Evolutionary conservation across 345 rosid genomes (phyloP), one percentile per base, ranked within the genome.

Genomic region (Dipteronia sinensis): DNA sequence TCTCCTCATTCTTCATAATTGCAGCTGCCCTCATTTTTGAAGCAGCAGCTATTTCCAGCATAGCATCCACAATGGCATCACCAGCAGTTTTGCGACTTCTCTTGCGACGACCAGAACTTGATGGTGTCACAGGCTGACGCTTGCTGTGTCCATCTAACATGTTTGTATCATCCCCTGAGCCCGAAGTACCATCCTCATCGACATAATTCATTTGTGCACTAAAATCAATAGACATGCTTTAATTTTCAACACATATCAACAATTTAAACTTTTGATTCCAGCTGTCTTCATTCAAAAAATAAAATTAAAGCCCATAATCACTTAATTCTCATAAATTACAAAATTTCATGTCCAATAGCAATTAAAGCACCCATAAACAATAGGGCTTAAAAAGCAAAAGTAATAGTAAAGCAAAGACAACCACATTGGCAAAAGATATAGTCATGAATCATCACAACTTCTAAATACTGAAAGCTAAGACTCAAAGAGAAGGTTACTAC

Each of bases 1-100:
- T 89, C 34, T 92, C 98, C 49, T 85, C 92, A 9, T 81, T 90
- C 86, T 86, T 92, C 70, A 86, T 77, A 68, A 91, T 86, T 31
- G 93, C 87, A 4, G 93, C 86, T 0, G 95, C 92, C 88, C 97
- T 89, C 93, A 86, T 85, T 78, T 89, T 90, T 1, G 91, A 95
- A 73, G 91, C 97, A 67, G 95, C 91, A 1, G 98, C 98, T 40
- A 95, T 95, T 83, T 91, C 95, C 6, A 93, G 87, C 97, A 91
- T 93, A 20, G 98, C 98, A 64, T 95, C 98, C 42, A 90, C 97
- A 46, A 89, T 93, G 56, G 97, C 93, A 80, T 92, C 95, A 55
- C 97, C 98, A 11, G 89, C 84, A 65, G 93, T 93, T 82, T 89
- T 89, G 53, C 94, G 88, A 65, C 85, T 81, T 85, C 95, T 88